phyloP scores from a whole-genome alignment of 2,329 filamentous ascomycete genomes.

The Monosporascus sp. region DNA sequence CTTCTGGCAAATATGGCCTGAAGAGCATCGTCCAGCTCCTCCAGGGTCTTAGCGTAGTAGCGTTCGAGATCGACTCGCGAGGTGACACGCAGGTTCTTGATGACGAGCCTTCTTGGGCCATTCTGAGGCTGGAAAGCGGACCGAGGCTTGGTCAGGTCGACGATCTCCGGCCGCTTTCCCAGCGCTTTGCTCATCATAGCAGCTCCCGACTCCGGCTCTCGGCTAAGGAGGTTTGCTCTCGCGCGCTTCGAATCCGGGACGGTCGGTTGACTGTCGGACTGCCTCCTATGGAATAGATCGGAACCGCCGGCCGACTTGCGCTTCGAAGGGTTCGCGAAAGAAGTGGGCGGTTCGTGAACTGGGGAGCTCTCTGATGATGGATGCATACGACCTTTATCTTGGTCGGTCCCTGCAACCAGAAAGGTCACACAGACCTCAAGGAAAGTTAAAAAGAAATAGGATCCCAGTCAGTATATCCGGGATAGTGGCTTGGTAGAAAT shows the following conservation, averaged over 20 bases:
- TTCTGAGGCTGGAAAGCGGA: constrained; percentile 63
- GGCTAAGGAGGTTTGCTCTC: constrained; percentile 7
- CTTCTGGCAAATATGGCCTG: constrained; percentile 58
- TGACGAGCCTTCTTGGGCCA: constrained; percentile 80
- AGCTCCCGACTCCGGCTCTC: constrained; percentile 9
- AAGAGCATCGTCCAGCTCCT: constrained; percentile 69
- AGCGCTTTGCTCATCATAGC: constrained; percentile 22
- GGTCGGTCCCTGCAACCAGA: constrained; percentile 21
- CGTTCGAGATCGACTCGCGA: constrained; percentile 56
- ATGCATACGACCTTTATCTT: constrained; percentile 21
- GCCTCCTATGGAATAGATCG: constrained; percentile 5
- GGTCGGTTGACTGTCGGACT: constrained; percentile 3
- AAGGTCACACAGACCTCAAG: constrained; percentile 18
- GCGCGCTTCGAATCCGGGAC: constrained; percentile 16
- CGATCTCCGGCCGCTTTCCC: constrained; percentile 34
- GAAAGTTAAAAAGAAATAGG: background rate
- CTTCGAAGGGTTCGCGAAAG: constrained; percentile 20
- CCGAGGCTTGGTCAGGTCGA: constrained; percentile 41
- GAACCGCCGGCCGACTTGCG: constrained; percentile 14
- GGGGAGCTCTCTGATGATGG: constrained; percentile 20
- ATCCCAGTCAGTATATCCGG: background rate
- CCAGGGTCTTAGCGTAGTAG: constrained; percentile 74
- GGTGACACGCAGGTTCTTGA: constrained; percentile 80
- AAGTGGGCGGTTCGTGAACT: constrained; percentile 18
- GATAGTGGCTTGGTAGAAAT: too few species aligned